phyloP scores from a whole-genome alignment of 306 rosid genomes.

The Glycine tomentella region DNA sequence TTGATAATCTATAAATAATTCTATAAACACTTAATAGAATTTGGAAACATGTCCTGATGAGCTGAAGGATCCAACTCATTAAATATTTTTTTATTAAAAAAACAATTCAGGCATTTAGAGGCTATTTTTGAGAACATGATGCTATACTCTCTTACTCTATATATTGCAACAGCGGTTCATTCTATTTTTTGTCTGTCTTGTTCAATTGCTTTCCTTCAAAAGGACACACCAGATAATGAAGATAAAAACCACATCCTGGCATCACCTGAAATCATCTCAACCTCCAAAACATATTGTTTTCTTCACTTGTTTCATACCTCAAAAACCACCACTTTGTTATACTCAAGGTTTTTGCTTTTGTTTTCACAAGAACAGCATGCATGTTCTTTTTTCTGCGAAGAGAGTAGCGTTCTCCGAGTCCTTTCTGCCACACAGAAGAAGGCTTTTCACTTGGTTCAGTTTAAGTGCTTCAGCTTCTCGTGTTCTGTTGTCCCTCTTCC shows the following conservation, averaged over 20 bases:
- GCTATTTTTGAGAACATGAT: not conserved
- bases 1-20: too few species aligned
- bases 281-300: constrained; percentile 5
- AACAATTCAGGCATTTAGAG: not conserved
- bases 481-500: constrained; percentile 51
- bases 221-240: not conserved
- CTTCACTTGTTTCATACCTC: constrained; percentile 11
- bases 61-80: too few species aligned
- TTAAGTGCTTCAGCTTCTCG: constrained; percentile 67
- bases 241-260: not conserved
- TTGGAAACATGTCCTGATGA: too few species aligned
- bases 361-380: constrained; percentile 37
- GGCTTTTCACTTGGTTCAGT: constrained; percentile 69
- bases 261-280: not conserved
- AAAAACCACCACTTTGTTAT: not conserved
- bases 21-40: too few species aligned
- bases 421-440: constrained; percentile 59
- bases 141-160: not conserved
- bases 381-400: constrained; percentile 53
- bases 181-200: not conserved
- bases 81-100: too few species aligned
- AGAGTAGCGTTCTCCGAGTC: constrained; percentile 60
- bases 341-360: not conserved
- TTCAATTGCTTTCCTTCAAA: not conserved
- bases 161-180: not conserved